Conservation (phyloP, 768 basidiomycete genomes). For the Hericium coralloides region DNA sequence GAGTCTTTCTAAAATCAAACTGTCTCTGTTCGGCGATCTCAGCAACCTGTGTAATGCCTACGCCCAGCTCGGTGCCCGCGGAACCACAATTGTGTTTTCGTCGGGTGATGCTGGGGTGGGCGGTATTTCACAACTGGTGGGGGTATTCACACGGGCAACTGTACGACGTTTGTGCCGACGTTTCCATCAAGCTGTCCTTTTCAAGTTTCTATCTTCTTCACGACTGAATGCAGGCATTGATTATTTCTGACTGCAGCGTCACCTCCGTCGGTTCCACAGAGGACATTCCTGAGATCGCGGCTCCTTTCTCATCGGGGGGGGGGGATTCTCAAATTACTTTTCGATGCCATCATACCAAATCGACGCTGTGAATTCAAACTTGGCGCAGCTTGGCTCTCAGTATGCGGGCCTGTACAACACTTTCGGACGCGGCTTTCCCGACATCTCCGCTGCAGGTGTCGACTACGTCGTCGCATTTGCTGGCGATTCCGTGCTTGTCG, state of each 20-base stretch:
- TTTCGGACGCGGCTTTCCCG: constrained; percentile 38
- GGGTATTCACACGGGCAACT: neutral
- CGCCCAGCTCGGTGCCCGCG: constrained; percentile 21
- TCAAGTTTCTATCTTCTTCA: constrained; percentile 1
- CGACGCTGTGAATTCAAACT: constrained; percentile 27
- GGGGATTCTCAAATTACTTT: constrained; percentile 30
- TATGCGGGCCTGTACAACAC: constrained; percentile 23
- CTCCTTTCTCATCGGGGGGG: constrained; percentile 26
- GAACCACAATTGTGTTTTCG: constrained; percentile 18
- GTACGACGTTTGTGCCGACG: constrained; percentile 12
- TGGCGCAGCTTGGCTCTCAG: constrained; percentile 22
- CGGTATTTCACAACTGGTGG: neutral
- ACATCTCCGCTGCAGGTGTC: constrained; percentile 32
- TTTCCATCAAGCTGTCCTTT: constrained; percentile 20
- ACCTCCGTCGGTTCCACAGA: constrained; percentile 29
- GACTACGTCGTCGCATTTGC: constrained; percentile 20
- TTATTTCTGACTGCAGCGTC: constrained; percentile 13
- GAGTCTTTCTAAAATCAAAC: neutral
- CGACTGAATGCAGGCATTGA: neutral
- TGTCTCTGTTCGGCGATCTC: neutral
- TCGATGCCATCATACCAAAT: constrained; percentile 28
- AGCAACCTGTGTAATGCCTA: constrained; percentile 20
- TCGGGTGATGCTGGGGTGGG: constrained; percentile 19
- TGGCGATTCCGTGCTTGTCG: constrained; percentile 13
- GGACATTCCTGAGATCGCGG: constrained; percentile 22